Conservation (phyloP, 2,329 filamentous ascomycete genomes). For the Diaporthe aspalathi region DNA sequence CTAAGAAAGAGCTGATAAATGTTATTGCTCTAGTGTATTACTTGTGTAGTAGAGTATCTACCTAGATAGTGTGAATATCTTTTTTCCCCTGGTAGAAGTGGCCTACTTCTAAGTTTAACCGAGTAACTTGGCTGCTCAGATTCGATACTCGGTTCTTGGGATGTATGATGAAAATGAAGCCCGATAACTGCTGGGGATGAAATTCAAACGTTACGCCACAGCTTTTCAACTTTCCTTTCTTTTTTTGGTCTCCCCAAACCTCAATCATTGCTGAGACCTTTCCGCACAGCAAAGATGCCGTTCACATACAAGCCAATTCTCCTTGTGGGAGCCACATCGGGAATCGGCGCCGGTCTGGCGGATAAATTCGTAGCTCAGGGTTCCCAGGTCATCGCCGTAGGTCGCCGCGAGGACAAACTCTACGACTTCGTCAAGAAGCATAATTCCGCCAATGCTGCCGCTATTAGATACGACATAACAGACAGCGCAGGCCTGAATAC, state of each 20-base stretch:
- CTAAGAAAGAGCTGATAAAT: background rate
- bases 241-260: background rate
- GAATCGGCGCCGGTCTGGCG: slow-evolving; percentile 60
- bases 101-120: background rate
- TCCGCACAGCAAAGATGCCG: slow-evolving; percentile 1
- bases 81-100: no score
- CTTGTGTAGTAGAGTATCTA: no score
- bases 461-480: slow-evolving; percentile 54
- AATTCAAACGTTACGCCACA: background rate
- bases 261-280: background rate
- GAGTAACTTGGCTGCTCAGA: slow-evolving; percentile 14
- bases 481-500: slow-evolving; percentile 49
- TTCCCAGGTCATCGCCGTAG: slow-evolving; percentile 58
- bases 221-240: background rate
- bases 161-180: background rate
- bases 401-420: slow-evolving; percentile 59
- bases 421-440: slow-evolving; percentile 56
- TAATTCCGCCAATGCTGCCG: slow-evolving; percentile 49
- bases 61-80: no score
- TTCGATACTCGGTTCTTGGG: background rate
- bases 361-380: slow-evolving; percentile 50
- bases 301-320: slow-evolving; percentile 59
- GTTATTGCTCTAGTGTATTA: background rate
- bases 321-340: slow-evolving; percentile 62
- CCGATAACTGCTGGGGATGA: background rate